Evolutionary conservation across 2,329 filamentous ascomycete species (phyloP).

Genomic region (Fusarium palustre): DNA sequence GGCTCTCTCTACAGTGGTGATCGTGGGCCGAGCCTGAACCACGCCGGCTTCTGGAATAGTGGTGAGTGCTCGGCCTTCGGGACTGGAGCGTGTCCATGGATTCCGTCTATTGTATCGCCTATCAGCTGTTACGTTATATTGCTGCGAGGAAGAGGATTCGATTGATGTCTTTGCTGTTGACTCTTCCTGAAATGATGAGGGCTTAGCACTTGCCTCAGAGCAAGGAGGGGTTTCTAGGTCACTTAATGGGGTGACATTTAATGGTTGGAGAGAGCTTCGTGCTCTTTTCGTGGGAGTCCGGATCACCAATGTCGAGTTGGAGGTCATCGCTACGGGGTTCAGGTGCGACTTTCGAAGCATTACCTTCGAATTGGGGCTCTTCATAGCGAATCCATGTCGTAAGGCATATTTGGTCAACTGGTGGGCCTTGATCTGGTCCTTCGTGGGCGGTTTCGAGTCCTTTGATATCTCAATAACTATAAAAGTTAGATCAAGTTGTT

Average conservation of each 20-base stretch:
- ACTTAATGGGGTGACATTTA: constrained; percentile 26
- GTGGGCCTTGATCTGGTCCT: constrained; percentile 10
- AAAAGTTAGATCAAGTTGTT: neutral
- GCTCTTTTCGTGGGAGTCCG: constrained; percentile 36
- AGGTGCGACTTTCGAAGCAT: constrained; percentile 46
- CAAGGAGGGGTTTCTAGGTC: constrained; percentile 44
- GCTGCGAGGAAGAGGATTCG: constrained; percentile 48
- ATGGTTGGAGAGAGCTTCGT: constrained; percentile 46
- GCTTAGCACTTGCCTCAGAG: constrained; percentile 45
- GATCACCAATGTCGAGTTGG: constrained; percentile 49
- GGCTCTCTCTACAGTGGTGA: constrained; percentile 77
- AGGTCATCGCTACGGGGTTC: constrained; percentile 41
- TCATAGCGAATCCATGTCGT: constrained; percentile 27
- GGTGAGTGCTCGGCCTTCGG: constrained; percentile 50
- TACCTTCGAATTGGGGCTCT: constrained; percentile 39
- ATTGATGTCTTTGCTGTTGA: constrained; percentile 52
- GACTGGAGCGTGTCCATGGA: constrained; percentile 53
- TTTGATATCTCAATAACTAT: constrained; percentile 45
- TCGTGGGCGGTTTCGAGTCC: constrained; percentile 3
- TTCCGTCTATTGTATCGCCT: constrained; percentile 49
- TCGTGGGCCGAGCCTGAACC: constrained; percentile 49
- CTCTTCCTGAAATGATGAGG: constrained; percentile 41
- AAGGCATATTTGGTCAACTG: neutral
- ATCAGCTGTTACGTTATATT: constrained; percentile 39
- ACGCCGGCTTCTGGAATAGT: constrained; percentile 52